Evolutionary conservation across 805 yeast genomes (phyloP).

Genomic region (Deakozyma indianensis): DNA sequence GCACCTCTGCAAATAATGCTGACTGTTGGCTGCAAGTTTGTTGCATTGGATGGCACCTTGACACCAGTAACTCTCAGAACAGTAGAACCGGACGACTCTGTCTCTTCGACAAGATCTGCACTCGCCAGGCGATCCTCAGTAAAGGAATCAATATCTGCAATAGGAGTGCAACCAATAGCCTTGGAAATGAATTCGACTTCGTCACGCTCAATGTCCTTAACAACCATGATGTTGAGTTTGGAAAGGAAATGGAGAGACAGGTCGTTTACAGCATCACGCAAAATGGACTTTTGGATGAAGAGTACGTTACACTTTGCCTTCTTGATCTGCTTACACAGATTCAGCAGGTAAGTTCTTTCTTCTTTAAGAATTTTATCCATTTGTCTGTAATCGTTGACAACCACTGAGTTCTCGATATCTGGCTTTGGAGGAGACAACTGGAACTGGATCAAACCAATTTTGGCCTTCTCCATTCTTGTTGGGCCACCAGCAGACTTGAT

Average conservation of each 20-base stretch:
- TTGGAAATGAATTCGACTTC: slow-evolving; percentile 83
- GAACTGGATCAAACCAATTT: slow-evolving; percentile 79
- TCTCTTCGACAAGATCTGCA: slow-evolving; percentile 88
- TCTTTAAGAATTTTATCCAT: slow-evolving; percentile 98
- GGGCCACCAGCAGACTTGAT: slow-evolving; percentile 92
- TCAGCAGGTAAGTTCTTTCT: slow-evolving; percentile 88
- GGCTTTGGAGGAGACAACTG: slow-evolving; percentile 96
- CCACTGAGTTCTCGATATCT: slow-evolving; percentile 93
- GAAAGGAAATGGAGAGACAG: slow-evolving; percentile 88
- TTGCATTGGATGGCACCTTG: slow-evolving; percentile 10
- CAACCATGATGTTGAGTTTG: slow-evolving; percentile 84
- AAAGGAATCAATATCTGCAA: slow-evolving; percentile 88
- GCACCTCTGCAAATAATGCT: slow-evolving; percentile 85
- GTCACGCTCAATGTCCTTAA: slow-evolving; percentile 90
- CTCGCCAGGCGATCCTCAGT: slow-evolving; percentile 84
- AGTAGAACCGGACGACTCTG: slow-evolving; percentile 77
- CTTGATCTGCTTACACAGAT: slow-evolving; percentile 90
- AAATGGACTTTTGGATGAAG: slow-evolving; percentile 80
- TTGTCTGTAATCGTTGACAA: slow-evolving; percentile 95
- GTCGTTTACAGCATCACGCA: slow-evolving; percentile 90
- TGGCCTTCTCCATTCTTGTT: slow-evolving; percentile 83
- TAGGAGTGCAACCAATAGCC: slow-evolving; percentile 87
- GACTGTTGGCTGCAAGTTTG: slow-evolving; percentile 1
- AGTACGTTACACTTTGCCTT: slow-evolving; percentile 92
- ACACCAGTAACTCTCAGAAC: slow-evolving; percentile 59